Base-by-base conservation (phyloP, 1,284 basidiomycete species). In the Ceratobasidium sp. region DNA sequence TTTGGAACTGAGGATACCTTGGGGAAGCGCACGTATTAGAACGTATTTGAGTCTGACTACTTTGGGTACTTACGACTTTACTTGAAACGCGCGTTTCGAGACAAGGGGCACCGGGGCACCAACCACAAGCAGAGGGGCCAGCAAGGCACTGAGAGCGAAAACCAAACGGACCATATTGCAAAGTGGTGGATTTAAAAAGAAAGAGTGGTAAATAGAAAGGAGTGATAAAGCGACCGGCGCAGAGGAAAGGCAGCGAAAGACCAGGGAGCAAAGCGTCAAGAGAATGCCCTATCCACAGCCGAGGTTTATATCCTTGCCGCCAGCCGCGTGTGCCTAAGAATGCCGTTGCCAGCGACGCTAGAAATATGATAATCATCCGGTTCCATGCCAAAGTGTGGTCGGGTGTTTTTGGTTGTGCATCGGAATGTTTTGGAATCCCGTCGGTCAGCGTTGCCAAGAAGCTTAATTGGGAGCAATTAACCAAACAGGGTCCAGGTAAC, bases 51-150 rank as follows among this genome's bases (percentile, higher is more conserved):
- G 18, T n/a, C n/a, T n/a, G 5, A 8, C 14, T 9, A 34, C 18
- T 8, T 2, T 12, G 10, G 18, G 18, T 9, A 57, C 53, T 34
- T 8, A 57, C 53, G n/a, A n/a, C 32, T 36, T 58, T 9, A 23
- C 30, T 30, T 58, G 55, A n/a, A 58, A 58, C n/a, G 55, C 55
- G 34, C 55, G 55, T 10, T 58, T 58, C 14, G 50, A 53, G 26
- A 53, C 18, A n/a, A 10, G 34, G 12, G 55, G 55, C 12, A 58
- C 32, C 4, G 32, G 55, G 2, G 55, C 55, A 28, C 50, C 50
- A 30, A 21, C 26, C 12, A 32, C 50, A 30, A 32, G 4, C 3
- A 53, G 50, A 30, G 50, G 50, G 30, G 12, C 50, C 10, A 53
- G 50, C 50, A 28, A 53, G 12, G 30, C 26, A 12, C 23, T 30